Evolutionary conservation across 1,139 yeast species (phyloP), one percentile per base, ranked within the genome.

Genomic region (Yueomyces sp.): DNA sequence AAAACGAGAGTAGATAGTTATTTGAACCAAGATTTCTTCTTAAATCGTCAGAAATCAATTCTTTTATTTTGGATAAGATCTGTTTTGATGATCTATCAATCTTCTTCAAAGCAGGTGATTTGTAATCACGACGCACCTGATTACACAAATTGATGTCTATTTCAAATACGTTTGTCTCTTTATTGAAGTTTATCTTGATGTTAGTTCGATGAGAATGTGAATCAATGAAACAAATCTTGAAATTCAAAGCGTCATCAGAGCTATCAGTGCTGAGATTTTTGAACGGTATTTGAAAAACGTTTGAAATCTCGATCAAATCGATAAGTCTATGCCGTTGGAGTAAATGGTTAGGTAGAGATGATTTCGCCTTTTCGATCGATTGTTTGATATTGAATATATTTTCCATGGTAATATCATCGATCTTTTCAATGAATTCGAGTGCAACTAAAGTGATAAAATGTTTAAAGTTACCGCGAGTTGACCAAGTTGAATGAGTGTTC

Each of bases 1-100:
- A 29, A 29, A 29, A 29, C 9, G 31, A 29, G 31, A 29, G 25
- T 30, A 43, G 27, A 32, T 43, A 36, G 42, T 52, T 53, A 40
- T 57, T 58, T 39, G 56, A 59, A 29, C 62, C 63, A 27, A 57
- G 44, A 39, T 55, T 52, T 38, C 59, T 53, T 39, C 58, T 51
- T 27, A 58, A 47, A 31, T 57, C 59, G 27, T 46, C 46, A 29
- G 50, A 48, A 37, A 58, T 48, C 39, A 56, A 44, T 34, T 47
- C 52, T 19, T 48, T 43, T 2, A 51, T 36, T 41, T 49, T 48
- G 26, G 47, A 46, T 27, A 50, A 42, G 9, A 53, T 35, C 7
- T 44, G 46, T 39, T 50, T 49, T 3, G 51, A 39, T 12, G 50
- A 36, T 35, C 49, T 46, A 43, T 53, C 50, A n/a, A 51, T 46